phyloP scores from a whole-genome alignment of 495 filamentous ascomycete genomes.

The Bryoglossum gracile region DNA sequence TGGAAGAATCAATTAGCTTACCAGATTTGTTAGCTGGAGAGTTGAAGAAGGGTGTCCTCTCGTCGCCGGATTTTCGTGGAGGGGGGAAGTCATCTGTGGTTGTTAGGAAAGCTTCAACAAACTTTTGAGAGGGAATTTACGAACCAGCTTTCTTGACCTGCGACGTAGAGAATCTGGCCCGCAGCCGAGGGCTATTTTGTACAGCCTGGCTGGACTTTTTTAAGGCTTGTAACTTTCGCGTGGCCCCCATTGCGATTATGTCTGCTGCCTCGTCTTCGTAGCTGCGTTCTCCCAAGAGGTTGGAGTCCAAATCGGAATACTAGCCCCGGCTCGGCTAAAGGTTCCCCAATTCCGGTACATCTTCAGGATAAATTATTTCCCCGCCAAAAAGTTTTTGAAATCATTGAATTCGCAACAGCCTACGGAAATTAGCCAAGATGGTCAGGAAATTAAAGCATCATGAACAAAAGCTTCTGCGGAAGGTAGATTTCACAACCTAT shows the following conservation, averaged over 20 bases:
- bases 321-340: conserved; percentile 10
- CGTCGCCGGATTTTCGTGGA: not conserved
- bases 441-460: conserved; percentile 90
- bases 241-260: conserved; percentile 10
- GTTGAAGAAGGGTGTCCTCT: too few species aligned
- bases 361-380: conserved; percentile 17
- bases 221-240: conserved; percentile 15
- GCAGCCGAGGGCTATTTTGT: not conserved
- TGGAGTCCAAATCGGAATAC: not conserved
- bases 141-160: conserved; percentile 8
- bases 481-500: conserved; percentile 94
- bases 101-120: conserved; percentile 4
- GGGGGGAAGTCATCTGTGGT: conserved; percentile 9
- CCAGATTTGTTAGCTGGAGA: too few species aligned
- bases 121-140: not conserved
- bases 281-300: not conserved
- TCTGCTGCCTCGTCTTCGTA: not conserved
- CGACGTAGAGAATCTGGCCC: conserved; percentile 23
- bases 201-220: too few species aligned
- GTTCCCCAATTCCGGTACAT: conserved; percentile 7
- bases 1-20: too few species aligned
- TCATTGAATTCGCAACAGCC: not conserved
- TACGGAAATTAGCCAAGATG: conserved; percentile 40
- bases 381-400: not conserved
- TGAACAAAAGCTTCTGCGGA: conserved; percentile 71